These are phyloP conservation scores for Neonectria coccinea DNA, from an alignment of 2,329 filamentous ascomycete genomes.

Conservation along the genomic window DNA sequence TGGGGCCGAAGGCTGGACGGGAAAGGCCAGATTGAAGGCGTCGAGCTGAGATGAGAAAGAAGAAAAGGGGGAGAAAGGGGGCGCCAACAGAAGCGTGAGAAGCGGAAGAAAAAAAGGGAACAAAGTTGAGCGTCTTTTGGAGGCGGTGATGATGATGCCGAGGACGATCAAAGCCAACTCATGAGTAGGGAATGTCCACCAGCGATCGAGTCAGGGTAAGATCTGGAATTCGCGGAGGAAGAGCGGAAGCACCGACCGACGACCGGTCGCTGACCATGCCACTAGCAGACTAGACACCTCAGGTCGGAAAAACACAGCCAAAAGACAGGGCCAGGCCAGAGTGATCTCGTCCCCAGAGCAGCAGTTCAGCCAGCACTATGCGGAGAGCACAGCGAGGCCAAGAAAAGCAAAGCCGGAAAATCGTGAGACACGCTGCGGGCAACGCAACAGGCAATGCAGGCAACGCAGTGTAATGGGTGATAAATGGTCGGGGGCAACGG, in stretches of 20 bases:
- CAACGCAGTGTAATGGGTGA: conserved; percentile 1
- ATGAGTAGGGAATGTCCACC: conserved; percentile 10
- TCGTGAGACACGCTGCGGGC: conserved; percentile 16
- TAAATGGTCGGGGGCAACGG: conserved; percentile 9
- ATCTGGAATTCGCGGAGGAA: conserved; percentile 22
- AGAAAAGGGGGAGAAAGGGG: background rate
- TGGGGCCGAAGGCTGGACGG: background rate
- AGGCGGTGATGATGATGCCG: conserved; percentile 16
- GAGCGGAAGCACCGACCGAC: conserved; percentile 17
- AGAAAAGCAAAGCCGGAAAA: conserved; percentile 10
- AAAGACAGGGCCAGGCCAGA: conserved; percentile 17
- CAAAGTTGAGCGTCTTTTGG: conserved; percentile 1
- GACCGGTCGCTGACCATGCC: conserved; percentile 20
- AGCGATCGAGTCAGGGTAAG: conserved; percentile 29
- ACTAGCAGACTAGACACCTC: conserved; percentile 18
- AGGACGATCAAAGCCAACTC: conserved; percentile 15
- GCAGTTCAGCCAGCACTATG: background rate
- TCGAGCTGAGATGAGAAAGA: conserved; percentile 16
- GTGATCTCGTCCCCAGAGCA: background rate
- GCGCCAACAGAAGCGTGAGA: background rate
- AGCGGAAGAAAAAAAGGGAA: background rate
- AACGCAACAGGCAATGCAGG: conserved; percentile 13
- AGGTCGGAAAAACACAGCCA: conserved; percentile 26
- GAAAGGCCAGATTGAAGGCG: conserved; percentile 12
- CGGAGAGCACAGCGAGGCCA: conserved; percentile 1